Evolutionary conservation across 306 rosid species (phyloP).

Genomic region (Corylus avellana): DNA sequence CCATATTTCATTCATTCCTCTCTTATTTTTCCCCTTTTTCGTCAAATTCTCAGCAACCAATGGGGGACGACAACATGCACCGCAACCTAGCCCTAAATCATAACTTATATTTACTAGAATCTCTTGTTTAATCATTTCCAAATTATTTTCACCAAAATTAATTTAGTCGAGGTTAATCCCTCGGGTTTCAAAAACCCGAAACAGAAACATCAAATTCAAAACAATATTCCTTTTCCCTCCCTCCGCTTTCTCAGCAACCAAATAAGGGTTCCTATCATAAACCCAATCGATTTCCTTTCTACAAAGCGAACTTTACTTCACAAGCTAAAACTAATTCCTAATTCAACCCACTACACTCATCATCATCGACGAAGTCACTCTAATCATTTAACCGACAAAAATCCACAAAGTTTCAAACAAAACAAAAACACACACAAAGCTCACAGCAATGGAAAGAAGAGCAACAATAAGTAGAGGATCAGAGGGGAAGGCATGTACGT

Average conservation of each 20-base stretch:
- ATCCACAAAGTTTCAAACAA: not conserved
- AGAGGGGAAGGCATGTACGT: constrained; percentile 41
- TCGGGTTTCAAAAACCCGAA: not conserved
- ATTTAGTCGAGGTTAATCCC: not conserved
- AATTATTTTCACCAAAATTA: not conserved
- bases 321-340: not conserved
- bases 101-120: not conserved
- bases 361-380: not conserved
- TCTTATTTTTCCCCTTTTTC: not conserved
- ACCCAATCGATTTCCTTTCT: not conserved
- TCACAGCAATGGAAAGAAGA: not conserved
- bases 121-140: not conserved
- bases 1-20: not conserved
- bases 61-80: not conserved
- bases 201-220: not conserved
- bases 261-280: not conserved
- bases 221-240: not conserved
- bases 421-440: not conserved
- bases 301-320: not conserved
- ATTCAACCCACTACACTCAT: not conserved
- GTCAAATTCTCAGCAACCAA: not conserved
- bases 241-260: not conserved
- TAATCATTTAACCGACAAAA: not conserved
- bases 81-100: not conserved
- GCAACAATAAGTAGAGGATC: not conserved